Evolutionary conservation across 176 grass and related monocot genomes (phyloP).

Genomic region (Rhipidocladum racemiflorum): DNA sequence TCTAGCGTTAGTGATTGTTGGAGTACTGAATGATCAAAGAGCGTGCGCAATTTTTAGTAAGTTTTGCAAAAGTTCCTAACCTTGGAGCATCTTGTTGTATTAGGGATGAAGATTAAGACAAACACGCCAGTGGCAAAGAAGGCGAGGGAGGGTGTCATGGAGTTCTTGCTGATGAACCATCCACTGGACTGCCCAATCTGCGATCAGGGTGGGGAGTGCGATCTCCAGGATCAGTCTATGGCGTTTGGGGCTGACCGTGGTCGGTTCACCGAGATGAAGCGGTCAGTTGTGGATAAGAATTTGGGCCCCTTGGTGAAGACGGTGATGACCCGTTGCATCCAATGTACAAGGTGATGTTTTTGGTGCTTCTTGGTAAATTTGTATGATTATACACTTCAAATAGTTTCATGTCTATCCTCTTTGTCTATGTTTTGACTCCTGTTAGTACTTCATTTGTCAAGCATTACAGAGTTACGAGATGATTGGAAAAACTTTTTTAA

Average conservation of each 20-base stretch:
- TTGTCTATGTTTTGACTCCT: background rate
- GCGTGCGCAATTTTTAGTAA: background rate
- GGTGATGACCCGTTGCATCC: conserved; percentile 99
- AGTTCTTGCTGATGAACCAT: conserved; percentile 97
- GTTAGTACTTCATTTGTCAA: background rate
- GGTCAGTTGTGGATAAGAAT: conserved; percentile 96
- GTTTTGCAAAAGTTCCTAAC: background rate
- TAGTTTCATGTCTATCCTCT: background rate
- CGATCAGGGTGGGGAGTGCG: conserved; percentile 94
- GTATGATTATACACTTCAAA: background rate
- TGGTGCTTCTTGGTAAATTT: background rate
- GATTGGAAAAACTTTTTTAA: background rate
- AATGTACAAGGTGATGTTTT: conserved; percentile 81
- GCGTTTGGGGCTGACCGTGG: conserved; percentile 95
- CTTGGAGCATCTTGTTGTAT: conserved; percentile 15
- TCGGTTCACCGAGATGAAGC: conserved; percentile 95
- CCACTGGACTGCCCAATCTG: conserved; percentile 97
- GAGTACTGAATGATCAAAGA: background rate
- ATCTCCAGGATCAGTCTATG: conserved; percentile 98
- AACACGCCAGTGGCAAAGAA: conserved; percentile 92
- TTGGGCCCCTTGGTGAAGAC: conserved; percentile 96
- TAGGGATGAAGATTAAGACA: conserved; percentile 99
- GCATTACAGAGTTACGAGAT: background rate
- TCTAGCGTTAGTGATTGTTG: background rate
- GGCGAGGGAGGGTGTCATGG: conserved; percentile 99